A percentile compares a stretch with the other conserved stretches of the same genome.
phyloP scores from a whole-genome alignment of 2,329 filamentous ascomycete species.

The Diplodia seriata region DNA sequence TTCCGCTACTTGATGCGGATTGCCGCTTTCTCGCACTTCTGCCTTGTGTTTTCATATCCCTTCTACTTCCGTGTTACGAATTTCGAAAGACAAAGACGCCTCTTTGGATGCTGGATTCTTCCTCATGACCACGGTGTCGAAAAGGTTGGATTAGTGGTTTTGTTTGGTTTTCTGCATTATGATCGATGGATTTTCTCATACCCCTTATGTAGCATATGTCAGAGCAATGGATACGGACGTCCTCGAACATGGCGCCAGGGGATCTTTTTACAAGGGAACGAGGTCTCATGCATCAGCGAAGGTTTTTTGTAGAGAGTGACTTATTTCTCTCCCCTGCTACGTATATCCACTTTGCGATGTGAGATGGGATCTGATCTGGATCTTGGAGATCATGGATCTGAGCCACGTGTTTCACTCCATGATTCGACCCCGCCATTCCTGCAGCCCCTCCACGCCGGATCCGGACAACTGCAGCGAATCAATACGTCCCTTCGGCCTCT shows the following conservation, averaged over 20 bases:
- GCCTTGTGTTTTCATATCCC: conserved; percentile 1
- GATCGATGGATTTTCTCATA: conserved; percentile 26
- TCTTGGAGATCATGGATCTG: neutral
- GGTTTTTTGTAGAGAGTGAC: neutral
- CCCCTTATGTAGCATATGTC: conserved; percentile 30
- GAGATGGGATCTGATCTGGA: neutral
- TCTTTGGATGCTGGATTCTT: conserved; percentile 24
- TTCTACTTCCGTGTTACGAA: conserved; percentile 13
- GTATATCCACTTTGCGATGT: neutral
- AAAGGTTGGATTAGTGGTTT: conserved; percentile 1
- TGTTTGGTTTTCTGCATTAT: conserved; percentile 20
- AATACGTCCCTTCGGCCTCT: neutral
- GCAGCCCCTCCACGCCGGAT: neutral
- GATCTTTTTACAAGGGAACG: neutral
- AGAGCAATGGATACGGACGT: conserved; percentile 27
- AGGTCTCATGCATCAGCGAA: neutral
- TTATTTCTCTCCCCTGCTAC: neutral
- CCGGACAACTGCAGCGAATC: neutral
- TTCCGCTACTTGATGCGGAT: neutral
- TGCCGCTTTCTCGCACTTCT: neutral
- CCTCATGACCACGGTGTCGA: conserved; percentile 22
- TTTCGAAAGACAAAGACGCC: conserved; percentile 12
- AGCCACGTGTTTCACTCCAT: neutral
- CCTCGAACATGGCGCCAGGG: conserved; percentile 16
- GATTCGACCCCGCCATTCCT: neutral